Evolutionary conservation across 441 rosid genomes (phyloP).

Genomic region (Omphalea diandra): DNA sequence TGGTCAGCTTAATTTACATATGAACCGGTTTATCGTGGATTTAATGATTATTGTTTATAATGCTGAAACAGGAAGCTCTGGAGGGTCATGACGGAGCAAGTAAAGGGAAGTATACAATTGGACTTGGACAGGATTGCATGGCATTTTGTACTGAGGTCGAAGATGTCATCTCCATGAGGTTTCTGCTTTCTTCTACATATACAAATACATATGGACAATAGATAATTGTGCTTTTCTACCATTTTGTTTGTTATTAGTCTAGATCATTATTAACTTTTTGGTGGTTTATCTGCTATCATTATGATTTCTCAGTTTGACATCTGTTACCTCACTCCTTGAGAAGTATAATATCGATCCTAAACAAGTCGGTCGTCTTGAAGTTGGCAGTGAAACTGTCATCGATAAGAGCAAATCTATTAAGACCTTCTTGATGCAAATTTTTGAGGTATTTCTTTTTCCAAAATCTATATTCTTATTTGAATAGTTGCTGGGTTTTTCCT

Average conservation of each 20-base stretch:
- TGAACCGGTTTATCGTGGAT: no score
- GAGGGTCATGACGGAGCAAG: constrained; percentile 96
- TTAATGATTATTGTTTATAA: not conserved
- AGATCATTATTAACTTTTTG: not conserved
- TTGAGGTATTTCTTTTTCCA: constrained; percentile 59
- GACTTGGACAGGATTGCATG: constrained; percentile 98
- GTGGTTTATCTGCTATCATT: no score
- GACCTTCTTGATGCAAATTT: constrained; percentile 97
- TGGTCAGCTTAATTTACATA: not conserved
- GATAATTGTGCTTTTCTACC: not conserved
- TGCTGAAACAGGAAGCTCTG: constrained; percentile 62
- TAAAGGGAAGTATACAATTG: constrained; percentile 96
- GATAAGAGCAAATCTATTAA: constrained; percentile 99
- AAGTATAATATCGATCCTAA: constrained; percentile 88
- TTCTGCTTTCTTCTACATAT: constrained; percentile 6
- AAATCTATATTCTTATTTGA: not conserved
- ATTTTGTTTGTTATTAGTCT: not conserved
- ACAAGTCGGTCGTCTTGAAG: constrained; percentile 94
- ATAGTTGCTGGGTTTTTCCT: not conserved
- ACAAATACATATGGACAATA: no score
- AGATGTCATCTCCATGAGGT: constrained; percentile 99
- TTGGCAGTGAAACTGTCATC: constrained; percentile 98
- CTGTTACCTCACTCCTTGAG: constrained; percentile 80
- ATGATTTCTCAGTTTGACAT: constrained; percentile 66
- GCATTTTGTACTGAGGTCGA: constrained; percentile 96